Evolutionary conservation across 2,329 filamentous ascomycete species (phyloP).

Genomic region (Beauveria sp.): DNA sequence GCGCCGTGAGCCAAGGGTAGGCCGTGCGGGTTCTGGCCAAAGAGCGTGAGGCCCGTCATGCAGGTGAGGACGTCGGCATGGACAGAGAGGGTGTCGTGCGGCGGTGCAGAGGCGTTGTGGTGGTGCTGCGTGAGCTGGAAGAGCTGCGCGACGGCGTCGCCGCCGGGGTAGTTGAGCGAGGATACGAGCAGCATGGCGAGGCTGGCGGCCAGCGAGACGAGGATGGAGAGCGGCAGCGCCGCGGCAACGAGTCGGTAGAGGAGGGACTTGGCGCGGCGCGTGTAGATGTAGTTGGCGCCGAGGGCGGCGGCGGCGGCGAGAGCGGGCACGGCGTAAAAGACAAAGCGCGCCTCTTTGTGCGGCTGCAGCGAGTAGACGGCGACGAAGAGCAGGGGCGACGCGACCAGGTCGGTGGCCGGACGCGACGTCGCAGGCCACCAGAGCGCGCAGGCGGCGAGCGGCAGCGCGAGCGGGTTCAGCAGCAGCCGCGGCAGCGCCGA

Average conservation of each 20-base stretch:
- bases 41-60: slow-evolving; percentile 65
- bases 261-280: slow-evolving; percentile 53
- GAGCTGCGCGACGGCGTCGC: slow-evolving; percentile 60
- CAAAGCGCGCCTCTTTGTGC: slow-evolving; percentile 94
- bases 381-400: slow-evolving; percentile 66
- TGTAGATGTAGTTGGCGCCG: slow-evolving; percentile 63
- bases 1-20: slow-evolving; percentile 26
- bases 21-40: slow-evolving; percentile 42
- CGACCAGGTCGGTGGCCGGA: slow-evolving; percentile 41
- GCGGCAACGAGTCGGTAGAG: slow-evolving; percentile 48
- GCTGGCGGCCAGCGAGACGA: slow-evolving; percentile 53
- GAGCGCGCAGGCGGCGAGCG: slow-evolving; percentile 48
- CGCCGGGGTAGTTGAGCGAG: slow-evolving; percentile 89
- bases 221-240: slow-evolving; percentile 50
- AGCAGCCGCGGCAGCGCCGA: slow-evolving; percentile 76
- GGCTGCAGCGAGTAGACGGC: slow-evolving; percentile 79
- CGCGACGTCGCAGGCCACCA: slow-evolving; percentile 36
- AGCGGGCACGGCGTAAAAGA: slow-evolving; percentile 78
- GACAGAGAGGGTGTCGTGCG: slow-evolving; percentile 29
- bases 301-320: slow-evolving; percentile 72
- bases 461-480: slow-evolving; percentile 63
- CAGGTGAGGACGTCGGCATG: slow-evolving; percentile 61
- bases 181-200: slow-evolving; percentile 67
- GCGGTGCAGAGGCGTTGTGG: slow-evolving; percentile 17
- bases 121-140: slow-evolving; percentile 24